Conservation (phyloP, 345 rosid genomes). For the Linum usitatissimum region DNA sequence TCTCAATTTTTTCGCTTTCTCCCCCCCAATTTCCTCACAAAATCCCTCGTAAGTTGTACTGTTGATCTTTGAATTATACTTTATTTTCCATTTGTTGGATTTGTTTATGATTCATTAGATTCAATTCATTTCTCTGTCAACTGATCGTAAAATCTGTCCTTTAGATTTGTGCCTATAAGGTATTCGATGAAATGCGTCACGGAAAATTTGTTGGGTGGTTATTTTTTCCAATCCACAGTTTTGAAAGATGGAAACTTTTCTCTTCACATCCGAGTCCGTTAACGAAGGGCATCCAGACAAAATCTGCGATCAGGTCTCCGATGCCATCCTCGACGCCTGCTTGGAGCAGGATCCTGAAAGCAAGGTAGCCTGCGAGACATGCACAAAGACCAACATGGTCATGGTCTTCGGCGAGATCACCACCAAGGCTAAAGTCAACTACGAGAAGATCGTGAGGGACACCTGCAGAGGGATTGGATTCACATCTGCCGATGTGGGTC, state of each 20-base stretch:
- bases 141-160: background rate
- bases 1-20: background rate
- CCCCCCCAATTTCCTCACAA: background rate
- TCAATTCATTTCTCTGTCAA: background rate
- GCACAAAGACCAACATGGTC: slow-evolving; percentile 76
- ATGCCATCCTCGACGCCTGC: slow-evolving; percentile 78
- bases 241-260: slow-evolving; percentile 58
- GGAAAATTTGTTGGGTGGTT: background rate
- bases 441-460: slow-evolving; percentile 64
- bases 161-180: background rate
- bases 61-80: too few relatives aligned
- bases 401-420: slow-evolving; percentile 86
- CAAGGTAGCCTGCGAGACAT: slow-evolving; percentile 79
- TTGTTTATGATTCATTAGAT: too few relatives aligned
- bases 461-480: slow-evolving; percentile 75
- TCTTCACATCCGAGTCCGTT: slow-evolving; percentile 75
- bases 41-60: background rate
- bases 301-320: slow-evolving; percentile 75
- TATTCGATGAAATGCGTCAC: background rate
- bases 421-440: slow-evolving; percentile 53
- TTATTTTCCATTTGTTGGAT: background rate
- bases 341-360: slow-evolving; percentile 75
- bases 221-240: background rate
- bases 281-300: slow-evolving; percentile 82
- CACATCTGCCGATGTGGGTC: slow-evolving; percentile 60